These are phyloP conservation scores for Jaltomata sinuosa DNA, from an alignment of 257 asterid genomes.

Conservation along the genomic window DNA sequence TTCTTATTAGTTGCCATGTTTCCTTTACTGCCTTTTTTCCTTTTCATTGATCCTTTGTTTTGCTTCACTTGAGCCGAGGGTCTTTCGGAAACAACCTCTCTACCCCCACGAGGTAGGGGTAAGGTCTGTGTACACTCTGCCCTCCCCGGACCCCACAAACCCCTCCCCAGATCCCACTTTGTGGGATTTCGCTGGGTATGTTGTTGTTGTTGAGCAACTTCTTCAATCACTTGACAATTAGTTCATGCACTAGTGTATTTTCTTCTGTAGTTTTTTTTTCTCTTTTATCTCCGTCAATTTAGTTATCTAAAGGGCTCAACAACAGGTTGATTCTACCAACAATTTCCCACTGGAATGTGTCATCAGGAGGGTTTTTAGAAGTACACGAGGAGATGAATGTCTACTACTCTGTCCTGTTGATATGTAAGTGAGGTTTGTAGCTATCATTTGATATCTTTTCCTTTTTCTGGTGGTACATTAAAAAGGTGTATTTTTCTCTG, in stretches of 20 bases:
- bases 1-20: too few relatives aligned
- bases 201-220: background rate
- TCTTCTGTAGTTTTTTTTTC: background rate
- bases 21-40: too few relatives aligned
- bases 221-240: background rate
- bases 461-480: conserved; percentile 6
- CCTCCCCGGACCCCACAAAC: too few relatives aligned
- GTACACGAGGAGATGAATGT: conserved; percentile 77
- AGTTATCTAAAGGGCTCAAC: conserved; percentile 7
- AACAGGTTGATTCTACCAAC: conserved; percentile 83
- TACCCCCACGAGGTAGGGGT: too few relatives aligned
- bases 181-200: too few relatives aligned
- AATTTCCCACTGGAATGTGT: conserved; percentile 82
- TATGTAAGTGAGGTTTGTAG: conserved; percentile 50
- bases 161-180: too few relatives aligned
- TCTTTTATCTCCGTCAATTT: background rate
- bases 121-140: too few relatives aligned
- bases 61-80: too few relatives aligned
- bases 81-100: too few relatives aligned
- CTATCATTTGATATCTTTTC: background rate
- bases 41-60: too few relatives aligned
- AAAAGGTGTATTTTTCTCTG: conserved; percentile 4
- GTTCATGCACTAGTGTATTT: background rate
- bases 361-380: conserved; percentile 80
- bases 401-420: conserved; percentile 97